phyloP scores from a whole-genome alignment of 768 basidiomycete species.

The Hericium rajendrae region DNA sequence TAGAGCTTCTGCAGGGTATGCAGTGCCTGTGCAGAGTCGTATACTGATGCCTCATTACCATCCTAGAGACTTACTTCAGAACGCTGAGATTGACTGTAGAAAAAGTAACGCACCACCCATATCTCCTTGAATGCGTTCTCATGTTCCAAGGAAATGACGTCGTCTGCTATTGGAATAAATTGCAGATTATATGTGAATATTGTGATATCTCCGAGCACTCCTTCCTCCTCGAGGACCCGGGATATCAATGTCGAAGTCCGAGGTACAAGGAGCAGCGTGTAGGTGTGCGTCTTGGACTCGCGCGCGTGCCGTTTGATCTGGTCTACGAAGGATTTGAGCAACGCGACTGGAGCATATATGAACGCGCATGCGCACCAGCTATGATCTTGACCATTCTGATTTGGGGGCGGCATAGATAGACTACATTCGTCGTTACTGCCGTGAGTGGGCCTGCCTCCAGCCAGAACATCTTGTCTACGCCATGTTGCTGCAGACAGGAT shows the following conservation, averaged over 20 bases:
- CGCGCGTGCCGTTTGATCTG: slow-evolving; percentile 80
- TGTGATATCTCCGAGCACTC: slow-evolving; percentile 92
- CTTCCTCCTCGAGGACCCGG: slow-evolving; percentile 86
- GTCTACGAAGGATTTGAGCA: slow-evolving; percentile 36
- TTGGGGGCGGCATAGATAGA: slow-evolving; percentile 86
- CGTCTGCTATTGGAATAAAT: slow-evolving; percentile 88
- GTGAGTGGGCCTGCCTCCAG: slow-evolving; percentile 81
- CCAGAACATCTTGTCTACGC: slow-evolving; percentile 99
- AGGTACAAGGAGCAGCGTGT: slow-evolving; percentile 83
- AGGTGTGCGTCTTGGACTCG: slow-evolving; percentile 69
- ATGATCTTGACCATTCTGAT: slow-evolving; percentile 83
- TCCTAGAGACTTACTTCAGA: slow-evolving; percentile 41
- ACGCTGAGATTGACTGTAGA: neutral
- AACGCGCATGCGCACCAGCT: slow-evolving; percentile 53
- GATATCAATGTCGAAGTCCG: slow-evolving; percentile 79
- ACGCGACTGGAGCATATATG: slow-evolving; percentile 1
- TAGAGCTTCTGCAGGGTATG: slow-evolving; percentile 74
- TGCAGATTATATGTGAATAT: slow-evolving; percentile 85
- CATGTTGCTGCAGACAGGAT: slow-evolving; percentile 66
- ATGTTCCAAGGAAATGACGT: slow-evolving; percentile 84
- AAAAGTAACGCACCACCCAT: slow-evolving; percentile 62
- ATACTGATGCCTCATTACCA: slow-evolving; percentile 85
- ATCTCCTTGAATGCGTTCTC: slow-evolving; percentile 82
- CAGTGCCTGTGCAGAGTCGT: slow-evolving; percentile 82
- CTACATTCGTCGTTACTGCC: slow-evolving; percentile 77